Conservation (phyloP, 768 basidiomycete genomes). For the Russula abietina region DNA sequence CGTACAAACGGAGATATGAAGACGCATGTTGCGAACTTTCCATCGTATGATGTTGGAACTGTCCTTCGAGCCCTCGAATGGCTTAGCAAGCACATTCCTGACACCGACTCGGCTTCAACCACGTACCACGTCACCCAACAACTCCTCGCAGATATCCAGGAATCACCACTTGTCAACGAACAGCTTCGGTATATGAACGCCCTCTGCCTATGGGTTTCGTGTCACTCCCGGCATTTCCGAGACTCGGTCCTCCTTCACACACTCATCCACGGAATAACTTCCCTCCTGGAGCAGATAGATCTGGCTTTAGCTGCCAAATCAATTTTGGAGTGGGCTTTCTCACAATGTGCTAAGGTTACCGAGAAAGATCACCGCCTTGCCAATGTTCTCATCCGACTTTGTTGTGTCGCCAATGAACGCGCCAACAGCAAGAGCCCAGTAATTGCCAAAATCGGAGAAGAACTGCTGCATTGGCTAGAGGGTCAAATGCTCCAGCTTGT, state of each 20-base stretch:
- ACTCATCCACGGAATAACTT: conserved; percentile 59
- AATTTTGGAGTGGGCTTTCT: conserved; percentile 72
- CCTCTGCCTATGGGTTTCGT: conserved; percentile 67
- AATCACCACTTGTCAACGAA: conserved; percentile 73
- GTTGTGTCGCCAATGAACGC: conserved; percentile 54
- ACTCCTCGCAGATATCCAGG: conserved; percentile 60
- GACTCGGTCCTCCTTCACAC: conserved; percentile 58
- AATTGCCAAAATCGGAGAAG: conserved; percentile 36
- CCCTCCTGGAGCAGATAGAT: conserved; percentile 62
- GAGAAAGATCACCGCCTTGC: conserved; percentile 50
- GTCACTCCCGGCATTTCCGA: conserved; percentile 48
- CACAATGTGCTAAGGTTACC: conserved; percentile 38
- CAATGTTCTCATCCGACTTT: conserved; percentile 64
- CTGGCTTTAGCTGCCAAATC: conserved; percentile 65
- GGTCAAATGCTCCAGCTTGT: conserved; percentile 41
- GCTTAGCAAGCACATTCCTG: conserved; percentile 42
- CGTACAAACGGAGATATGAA: conserved; percentile 44
- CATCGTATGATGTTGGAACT: conserved; percentile 44
- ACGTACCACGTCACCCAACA: conserved; percentile 74
- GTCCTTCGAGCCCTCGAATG: conserved; percentile 56
- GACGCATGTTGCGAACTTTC: conserved; percentile 61
- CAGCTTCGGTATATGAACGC: conserved; percentile 70
- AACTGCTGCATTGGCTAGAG: conserved; percentile 62
- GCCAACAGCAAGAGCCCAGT: conserved; percentile 31
- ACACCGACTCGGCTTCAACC: conserved; percentile 46